Base-by-base conservation (phyloP, 2,329 filamentous ascomycete species). In the Trichoderma sp. region DNA sequence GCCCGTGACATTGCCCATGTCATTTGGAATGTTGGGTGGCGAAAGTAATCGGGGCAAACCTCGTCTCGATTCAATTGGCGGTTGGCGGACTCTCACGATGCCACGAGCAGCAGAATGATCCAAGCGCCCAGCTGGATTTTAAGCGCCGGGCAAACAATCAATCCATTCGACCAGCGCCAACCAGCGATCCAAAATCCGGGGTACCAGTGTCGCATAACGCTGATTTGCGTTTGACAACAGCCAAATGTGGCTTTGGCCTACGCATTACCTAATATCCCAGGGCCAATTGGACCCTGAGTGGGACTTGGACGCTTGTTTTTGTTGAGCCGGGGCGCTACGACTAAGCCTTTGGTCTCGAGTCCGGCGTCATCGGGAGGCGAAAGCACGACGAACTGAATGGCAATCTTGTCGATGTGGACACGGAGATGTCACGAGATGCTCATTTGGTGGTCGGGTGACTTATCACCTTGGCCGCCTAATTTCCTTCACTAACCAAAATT, bases 1-100 rank as follows among this genome's bases (percentile, higher is more conserved):
- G 90, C 89, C 75, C 88, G 89, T 77, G 90, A 92, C 77, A 92
- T 92, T 76, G 88, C 88, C 72, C 88, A 92, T 80, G 90, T 92
- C 75, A 90, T 92, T 75, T 91, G 90, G 90, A 92, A 92, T 79
- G 90, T 91, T 73, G 89, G 89, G 61, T 90, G 89, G 89, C 86
- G 87, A 79, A 86, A 85, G 76, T 89, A 78, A 84, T 69, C 34
- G 28, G 15, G 24, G 18, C n/a, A 5, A 26, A 34, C 24, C 24
- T 14, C n/a, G 56, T 43, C 15, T 24, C 24, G 14, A 39, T 64
- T 43, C 58, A 57, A 64, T 71, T 64, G 58, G 34, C n/a, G 14
- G 36, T 39, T 67, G 51, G 62, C 32, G 57, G 47, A 32, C 56
- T 24, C 26, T n/a, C 43, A 56, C 56, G 57, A 60, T 60, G 28